Conservation (phyloP, 148 eudicot species). For the Camellia lanceoleosa region DNA sequence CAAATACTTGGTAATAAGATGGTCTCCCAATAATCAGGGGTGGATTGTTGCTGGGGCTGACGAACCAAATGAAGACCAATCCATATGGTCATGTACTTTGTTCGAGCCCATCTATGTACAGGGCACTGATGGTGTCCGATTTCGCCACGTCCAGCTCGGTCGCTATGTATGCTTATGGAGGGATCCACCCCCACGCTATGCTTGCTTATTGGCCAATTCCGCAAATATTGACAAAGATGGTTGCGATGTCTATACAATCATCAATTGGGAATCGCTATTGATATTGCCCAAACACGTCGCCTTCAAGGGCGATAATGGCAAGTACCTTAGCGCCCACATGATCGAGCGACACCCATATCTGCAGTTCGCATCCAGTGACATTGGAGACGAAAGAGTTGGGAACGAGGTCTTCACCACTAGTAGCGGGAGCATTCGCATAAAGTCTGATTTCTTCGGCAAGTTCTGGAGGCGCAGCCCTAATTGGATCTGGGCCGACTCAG, state of each 20-base stretch:
- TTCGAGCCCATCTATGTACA: not conserved
- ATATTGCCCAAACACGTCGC: no score
- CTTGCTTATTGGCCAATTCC: not conserved
- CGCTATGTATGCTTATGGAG: not conserved
- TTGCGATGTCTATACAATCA: not conserved
- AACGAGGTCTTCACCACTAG: no score
- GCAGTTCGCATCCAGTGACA: no score
- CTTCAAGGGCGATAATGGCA: no score
- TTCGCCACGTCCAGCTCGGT: not conserved
- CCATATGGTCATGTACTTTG: constrained; percentile 1
- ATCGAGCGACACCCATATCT: no score
- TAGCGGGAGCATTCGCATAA: no score
- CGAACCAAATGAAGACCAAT: constrained; percentile 2
- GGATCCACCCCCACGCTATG: not conserved
- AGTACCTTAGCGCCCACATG: no score
- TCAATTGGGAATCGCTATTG: no score
- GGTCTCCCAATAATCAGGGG: not conserved
- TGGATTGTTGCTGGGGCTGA: not conserved
- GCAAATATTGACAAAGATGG: not conserved
- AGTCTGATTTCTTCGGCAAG: no score
- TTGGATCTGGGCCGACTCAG: no score
- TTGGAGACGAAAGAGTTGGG: no score
- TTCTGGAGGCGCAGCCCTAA: no score
- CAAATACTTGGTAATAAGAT: not conserved
- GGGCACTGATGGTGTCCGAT: not conserved